Base-by-base conservation (phyloP, 164 flowering plant genomes). In the Pachysandra terminalis region DNA sequence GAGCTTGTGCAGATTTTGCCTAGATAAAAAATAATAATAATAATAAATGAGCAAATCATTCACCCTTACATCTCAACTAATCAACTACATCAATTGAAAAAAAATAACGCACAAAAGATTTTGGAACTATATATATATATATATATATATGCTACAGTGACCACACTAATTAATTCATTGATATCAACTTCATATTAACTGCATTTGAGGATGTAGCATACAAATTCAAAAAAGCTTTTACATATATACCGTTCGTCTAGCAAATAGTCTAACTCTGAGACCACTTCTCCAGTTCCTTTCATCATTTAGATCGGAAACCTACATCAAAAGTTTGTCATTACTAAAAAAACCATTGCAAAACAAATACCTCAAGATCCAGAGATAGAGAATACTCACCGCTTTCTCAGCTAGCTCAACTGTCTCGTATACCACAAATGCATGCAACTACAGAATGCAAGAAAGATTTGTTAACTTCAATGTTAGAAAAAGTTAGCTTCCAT, bases 351-450 rank as follows among this genome's bases (percentile, higher is more conserved):
- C 24, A 40, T n/a, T 32, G 28, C 17, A 25, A 25, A 48, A 56
- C 40, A 37, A 54, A n/a, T 8, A 63, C 19, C 16, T 40, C 10
- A 26, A 53, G 14, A 35, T 55, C 13, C 23, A 26, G 9, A 41
- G 17, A 5, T 28, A 0, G 19, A 53, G n/a, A 59, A 19, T 19
- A 76, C 96, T 80, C 75, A 95, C 99, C 37, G 99, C 99, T 80
- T 92, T 92, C 84, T 95, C 97, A 45, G 99, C 97, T 40, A 83
- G 81, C 70, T 90, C 99, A 75, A 81, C 80, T 3, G 89, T 76
- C 67, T 88, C 96, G 77, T 90, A 95, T 68, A 92, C 99, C 85
- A 95, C 99, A 84, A 92, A 95, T 19, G 97, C 97, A 77, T 95
- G 97, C 86, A 90, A 77, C 99, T 95, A 65, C 75, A 84, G 5